These are phyloP conservation scores for Exserohilum rostratum DNA, from an alignment of 2,329 filamentous ascomycete genomes.

Conservation along the genomic window DNA sequence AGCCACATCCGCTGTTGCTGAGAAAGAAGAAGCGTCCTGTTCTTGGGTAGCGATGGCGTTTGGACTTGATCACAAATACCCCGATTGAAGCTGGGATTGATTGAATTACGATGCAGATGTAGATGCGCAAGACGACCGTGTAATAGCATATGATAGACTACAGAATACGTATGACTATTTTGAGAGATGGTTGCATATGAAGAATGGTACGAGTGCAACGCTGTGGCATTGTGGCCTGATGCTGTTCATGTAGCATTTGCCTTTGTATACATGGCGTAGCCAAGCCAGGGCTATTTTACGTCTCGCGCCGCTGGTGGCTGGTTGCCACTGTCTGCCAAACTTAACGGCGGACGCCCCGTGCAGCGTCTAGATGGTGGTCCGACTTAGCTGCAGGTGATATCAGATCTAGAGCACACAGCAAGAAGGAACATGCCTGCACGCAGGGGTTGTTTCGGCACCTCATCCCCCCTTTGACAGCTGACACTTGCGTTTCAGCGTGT, in stretches of 20 bases:
- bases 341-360: too few relatives aligned
- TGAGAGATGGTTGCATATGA: neutral
- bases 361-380: too few relatives aligned
- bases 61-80: slow-evolving; percentile 2
- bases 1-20: neutral
- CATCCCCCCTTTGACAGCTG: too few relatives aligned
- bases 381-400: too few relatives aligned
- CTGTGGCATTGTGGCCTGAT: neutral
- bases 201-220: too few relatives aligned
- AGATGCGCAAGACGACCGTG: neutral
- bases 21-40: slow-evolving; percentile 13
- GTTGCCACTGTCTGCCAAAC: too few relatives aligned
- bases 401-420: too few relatives aligned
- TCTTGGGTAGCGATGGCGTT: slow-evolving; percentile 16
- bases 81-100: neutral
- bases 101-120: neutral
- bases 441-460: too few relatives aligned
- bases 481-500: too few relatives aligned
- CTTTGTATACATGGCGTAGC: neutral
- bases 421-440: too few relatives aligned
- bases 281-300: neutral
- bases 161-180: neutral
- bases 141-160: neutral
- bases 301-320: neutral
- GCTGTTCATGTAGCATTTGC: neutral